Conservation (phyloP, 805 yeast genomes). For the Saturnispora ahearnii region DNA sequence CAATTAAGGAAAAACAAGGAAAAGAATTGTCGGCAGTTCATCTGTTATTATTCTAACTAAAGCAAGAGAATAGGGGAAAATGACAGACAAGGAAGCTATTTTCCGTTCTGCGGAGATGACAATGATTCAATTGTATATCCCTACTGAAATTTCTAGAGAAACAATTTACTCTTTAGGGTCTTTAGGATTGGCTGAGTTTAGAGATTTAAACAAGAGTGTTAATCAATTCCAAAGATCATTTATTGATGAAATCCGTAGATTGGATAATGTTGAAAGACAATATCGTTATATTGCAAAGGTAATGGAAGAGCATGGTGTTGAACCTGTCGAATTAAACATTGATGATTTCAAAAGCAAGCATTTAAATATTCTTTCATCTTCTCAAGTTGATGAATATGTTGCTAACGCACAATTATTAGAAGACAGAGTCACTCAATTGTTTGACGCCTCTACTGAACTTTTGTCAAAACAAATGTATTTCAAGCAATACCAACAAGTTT, state of each 20-base stretch:
- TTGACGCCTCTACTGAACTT: constrained; percentile 58
- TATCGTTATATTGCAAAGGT: constrained; percentile 45
- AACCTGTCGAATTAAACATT: constrained; percentile 16
- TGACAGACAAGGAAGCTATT: constrained; percentile 21
- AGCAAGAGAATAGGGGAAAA: neutral
- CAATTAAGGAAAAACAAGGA: neutral
- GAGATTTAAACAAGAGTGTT: constrained; percentile 80
- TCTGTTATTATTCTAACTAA: no score
- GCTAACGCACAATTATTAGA: constrained; percentile 61
- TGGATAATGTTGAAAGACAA: constrained; percentile 87
- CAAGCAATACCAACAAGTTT: constrained; percentile 61
- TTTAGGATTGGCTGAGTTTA: constrained; percentile 75
- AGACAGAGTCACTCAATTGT: constrained; percentile 62
- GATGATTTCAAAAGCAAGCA: constrained; percentile 17
- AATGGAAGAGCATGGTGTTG: constrained; percentile 33
- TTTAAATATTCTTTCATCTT: constrained; percentile 19
- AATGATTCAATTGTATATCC: constrained; percentile 81
- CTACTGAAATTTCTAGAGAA: constrained; percentile 83
- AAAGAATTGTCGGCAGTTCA: neutral
- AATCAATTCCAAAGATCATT: constrained; percentile 85
- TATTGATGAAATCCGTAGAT: constrained; percentile 74
- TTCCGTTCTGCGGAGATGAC: constrained; percentile 91
- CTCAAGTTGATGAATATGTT: constrained; percentile 61
- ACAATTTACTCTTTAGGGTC: constrained; percentile 81
- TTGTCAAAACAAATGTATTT: constrained; percentile 54